Base-by-base conservation (phyloP, 306 rosid species). In the Vigna radiata region DNA sequence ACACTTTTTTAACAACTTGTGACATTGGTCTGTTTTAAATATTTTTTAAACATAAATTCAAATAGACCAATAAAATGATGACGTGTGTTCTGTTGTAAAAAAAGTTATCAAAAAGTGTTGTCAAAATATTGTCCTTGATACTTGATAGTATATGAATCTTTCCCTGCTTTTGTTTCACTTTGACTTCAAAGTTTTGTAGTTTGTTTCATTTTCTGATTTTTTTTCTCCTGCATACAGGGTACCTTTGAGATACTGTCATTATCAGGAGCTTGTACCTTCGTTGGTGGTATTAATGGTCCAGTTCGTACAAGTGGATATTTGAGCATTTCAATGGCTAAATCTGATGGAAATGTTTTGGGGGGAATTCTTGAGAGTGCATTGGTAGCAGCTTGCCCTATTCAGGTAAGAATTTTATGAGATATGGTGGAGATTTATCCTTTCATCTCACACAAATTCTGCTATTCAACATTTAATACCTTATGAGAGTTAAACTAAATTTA, bases 381-480 rank as follows among this genome's bases (percentile, higher is more conserved):
- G 77, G 86, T 83, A 58, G 96, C 96, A 1, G 90, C 83, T 71
- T 49, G 58, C 10, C 85, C 91, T 12, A 72, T 86, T 72, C 90
- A 86, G 52, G 96, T 90, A 81, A 72, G 83, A 68, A 2, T 1
- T 7, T 11, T 55, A 18, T 11, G 18, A 39, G 6, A 37, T 37
- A 6, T 37, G 3, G 17, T 46, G 29, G 2, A 47, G 2, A 50
- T 33, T 12, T 33, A 14, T 50, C 72, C 16, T 50, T 64, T 63
- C 11, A 62, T 64, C 36, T 37, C 73, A 64, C 43, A 41, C 0
- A 39, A 53, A 15, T 19, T 23, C 3, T 6, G 44, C 15, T 39
- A 65, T 77, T 66, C 17, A 14, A 46, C 68, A 64, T 54, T 41
- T 68, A 59, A 69, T 10, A 49, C 41, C 21, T 13, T 18, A 44